A percentile compares a stretch with the other conserved stretches of the same genome.
Evolutionary conservation across 2,329 filamentous ascomycete species (phyloP).

Genomic region (Curvularia eragrostidis): DNA sequence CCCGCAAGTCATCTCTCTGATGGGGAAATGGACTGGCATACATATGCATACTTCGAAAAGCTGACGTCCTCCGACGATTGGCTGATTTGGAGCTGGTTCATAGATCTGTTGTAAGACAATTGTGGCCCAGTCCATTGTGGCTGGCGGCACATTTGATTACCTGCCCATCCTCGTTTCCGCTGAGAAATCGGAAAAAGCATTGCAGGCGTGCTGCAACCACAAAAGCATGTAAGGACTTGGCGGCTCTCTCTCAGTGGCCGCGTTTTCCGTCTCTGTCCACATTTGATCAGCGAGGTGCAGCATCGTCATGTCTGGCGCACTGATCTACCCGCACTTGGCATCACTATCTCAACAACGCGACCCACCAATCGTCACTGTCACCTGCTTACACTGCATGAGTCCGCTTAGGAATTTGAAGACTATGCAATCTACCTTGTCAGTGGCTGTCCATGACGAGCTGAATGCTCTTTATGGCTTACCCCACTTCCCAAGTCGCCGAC

Average conservation of each 20-base stretch:
- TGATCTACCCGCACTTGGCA: conserved; percentile 18
- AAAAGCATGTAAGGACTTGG: conserved; percentile 10
- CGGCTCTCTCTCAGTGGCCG: neutral
- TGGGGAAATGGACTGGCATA: neutral
- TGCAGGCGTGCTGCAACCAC: conserved; percentile 1
- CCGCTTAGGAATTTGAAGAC: conserved; percentile 1
- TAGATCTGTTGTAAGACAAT: neutral
- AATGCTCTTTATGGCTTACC: conserved; percentile 2
- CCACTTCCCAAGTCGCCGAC: conserved; percentile 16
- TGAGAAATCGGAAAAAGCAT: conserved; percentile 3
- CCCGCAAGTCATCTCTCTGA: neutral
- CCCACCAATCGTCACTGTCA: conserved; percentile 1
- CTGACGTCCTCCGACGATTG: neutral
- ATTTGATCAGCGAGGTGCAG: conserved; percentile 15
- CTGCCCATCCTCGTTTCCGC: neutral
- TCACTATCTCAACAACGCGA: conserved; percentile 1
- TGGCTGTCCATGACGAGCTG: conserved; percentile 10
- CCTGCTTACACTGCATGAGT: conserved; percentile 3
- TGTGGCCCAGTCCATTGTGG: neutral
- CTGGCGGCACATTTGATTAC: neutral
- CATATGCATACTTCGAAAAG: neutral
- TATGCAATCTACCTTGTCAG: neutral
- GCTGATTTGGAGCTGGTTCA: conserved; percentile 4
- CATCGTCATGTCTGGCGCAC: conserved; percentile 8
- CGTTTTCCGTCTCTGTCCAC: neutral